Evolutionary conservation across 2,329 filamentous ascomycete species (phyloP).

Genomic region (Aspergillus fumigatus): DNA sequence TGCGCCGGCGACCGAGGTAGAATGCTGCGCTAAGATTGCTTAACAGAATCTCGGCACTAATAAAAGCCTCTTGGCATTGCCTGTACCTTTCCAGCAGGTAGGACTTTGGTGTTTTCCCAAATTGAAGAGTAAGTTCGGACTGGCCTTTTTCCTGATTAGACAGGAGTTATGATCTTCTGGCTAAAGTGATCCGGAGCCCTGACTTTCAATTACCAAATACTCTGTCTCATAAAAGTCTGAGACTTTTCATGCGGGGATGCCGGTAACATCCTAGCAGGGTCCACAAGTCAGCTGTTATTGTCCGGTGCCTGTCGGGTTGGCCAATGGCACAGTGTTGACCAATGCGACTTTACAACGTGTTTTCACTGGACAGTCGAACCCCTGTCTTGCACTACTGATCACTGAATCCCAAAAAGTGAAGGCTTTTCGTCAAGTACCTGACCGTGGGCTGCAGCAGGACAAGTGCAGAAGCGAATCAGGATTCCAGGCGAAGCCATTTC

Average conservation of each 20-base stretch:
- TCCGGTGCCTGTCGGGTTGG: background rate
- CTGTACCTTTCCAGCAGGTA: background rate
- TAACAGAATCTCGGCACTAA: background rate
- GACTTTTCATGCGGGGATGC: background rate
- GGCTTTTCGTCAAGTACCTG: background rate
- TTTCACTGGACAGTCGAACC: background rate
- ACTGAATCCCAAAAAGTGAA: background rate
- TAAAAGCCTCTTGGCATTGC: background rate
- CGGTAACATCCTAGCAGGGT: background rate
- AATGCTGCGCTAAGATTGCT: slow-evolving; percentile 3
- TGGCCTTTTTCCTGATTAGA: background rate
- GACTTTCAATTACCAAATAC: background rate
- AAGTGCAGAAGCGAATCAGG: background rate
- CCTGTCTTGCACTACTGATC: background rate
- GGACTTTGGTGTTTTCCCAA: background rate
- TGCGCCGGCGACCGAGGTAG: slow-evolving; percentile 3
- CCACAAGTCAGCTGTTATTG: background rate
- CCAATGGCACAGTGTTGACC: background rate
- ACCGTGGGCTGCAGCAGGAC: background rate
- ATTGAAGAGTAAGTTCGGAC: background rate
- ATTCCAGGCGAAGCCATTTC: background rate
- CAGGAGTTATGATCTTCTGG: background rate
- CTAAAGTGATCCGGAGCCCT: background rate
- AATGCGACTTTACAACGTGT: background rate
- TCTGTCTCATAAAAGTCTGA: background rate